Percentiles rank a stretch among this genome's conserved stretches.
Conservation (phyloP, 805 yeast genomes). For the Candida caryicola region DNA sequence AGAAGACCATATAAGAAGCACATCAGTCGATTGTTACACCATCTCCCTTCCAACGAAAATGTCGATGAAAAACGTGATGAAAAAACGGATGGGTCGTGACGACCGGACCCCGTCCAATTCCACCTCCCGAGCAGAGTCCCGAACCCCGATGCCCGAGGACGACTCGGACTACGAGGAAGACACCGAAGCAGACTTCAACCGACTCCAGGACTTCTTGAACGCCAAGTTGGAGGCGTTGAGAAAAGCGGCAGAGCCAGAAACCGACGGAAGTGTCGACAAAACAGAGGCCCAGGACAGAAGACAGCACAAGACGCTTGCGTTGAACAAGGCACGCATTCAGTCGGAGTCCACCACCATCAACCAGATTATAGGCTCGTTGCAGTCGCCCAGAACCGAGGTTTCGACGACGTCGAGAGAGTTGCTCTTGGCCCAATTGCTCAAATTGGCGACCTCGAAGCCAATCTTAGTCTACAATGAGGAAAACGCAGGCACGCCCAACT, state of each 20-base stretch:
- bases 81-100: constrained; percentile 5
- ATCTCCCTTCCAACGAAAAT: constrained; percentile 3
- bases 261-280: constrained; percentile 3
- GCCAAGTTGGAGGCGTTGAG: constrained; percentile 11
- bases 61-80: constrained; percentile 3
- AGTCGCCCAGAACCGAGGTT: constrained; percentile 41
- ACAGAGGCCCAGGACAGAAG: constrained; percentile 15
- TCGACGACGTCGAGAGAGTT: constrained; percentile 47
- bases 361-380: constrained; percentile 45
- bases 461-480: constrained; percentile 35
- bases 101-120: constrained; percentile 13
- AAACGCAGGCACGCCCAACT: constrained; percentile 32
- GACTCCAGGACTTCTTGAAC: constrained; percentile 13
- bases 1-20: too few species aligned
- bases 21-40: too few species aligned
- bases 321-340: constrained; percentile 36
- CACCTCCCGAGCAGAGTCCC: constrained; percentile 12
- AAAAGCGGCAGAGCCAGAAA: constrained; percentile 6
- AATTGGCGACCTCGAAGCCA: constrained; percentile 44
- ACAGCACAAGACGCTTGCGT: constrained; percentile 27
- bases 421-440: constrained; percentile 49
- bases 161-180: constrained; percentile 17
- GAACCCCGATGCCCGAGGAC: constrained; percentile 15
- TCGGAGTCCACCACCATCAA: constrained; percentile 37
- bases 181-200: constrained; percentile 13